Percentiles rank a stretch among this genome's conserved stretches.
Conservation (phyloP, 2,329 filamentous ascomycete species). For the Coniochaeta sp. region DNA sequence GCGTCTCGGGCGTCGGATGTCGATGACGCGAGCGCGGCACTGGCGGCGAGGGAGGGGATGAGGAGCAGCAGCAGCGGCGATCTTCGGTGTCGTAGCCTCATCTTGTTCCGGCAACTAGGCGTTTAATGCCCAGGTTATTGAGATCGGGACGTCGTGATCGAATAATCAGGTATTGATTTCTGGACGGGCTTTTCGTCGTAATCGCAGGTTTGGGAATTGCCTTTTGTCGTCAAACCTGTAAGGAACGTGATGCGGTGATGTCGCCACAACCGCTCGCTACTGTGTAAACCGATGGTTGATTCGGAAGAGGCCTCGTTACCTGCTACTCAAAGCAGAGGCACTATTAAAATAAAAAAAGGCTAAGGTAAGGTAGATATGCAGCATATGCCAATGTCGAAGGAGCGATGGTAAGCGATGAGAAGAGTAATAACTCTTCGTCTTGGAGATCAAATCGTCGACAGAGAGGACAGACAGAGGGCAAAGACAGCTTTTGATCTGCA, state of each 20-base stretch:
- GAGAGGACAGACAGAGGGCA: no score
- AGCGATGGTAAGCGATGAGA: background rate
- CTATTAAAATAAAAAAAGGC: background rate
- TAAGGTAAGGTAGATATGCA: background rate
- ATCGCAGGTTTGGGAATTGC: background rate
- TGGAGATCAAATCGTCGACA: background rate
- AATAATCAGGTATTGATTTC: background rate
- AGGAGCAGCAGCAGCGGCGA: constrained; percentile 54
- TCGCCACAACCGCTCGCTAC: background rate
- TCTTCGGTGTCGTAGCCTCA: constrained; percentile 51
- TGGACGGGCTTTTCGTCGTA: background rate
- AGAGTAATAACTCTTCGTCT: background rate
- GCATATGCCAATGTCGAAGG: background rate
- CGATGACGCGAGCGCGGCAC: constrained; percentile 27
- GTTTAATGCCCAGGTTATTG: background rate
- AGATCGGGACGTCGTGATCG: background rate
- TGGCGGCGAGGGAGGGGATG: constrained; percentile 45
- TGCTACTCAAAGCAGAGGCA: background rate
- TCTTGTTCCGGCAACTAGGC: constrained; percentile 24
- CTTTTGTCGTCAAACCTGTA: background rate
- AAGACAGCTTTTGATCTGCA: background rate
- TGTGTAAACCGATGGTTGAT: background rate
- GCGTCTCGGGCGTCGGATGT: constrained; percentile 10
- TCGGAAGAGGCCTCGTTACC: background rate
- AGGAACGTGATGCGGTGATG: background rate